Conservation (phyloP, 75 land plant genomes). For the Ceratopteris richardii region DNA sequence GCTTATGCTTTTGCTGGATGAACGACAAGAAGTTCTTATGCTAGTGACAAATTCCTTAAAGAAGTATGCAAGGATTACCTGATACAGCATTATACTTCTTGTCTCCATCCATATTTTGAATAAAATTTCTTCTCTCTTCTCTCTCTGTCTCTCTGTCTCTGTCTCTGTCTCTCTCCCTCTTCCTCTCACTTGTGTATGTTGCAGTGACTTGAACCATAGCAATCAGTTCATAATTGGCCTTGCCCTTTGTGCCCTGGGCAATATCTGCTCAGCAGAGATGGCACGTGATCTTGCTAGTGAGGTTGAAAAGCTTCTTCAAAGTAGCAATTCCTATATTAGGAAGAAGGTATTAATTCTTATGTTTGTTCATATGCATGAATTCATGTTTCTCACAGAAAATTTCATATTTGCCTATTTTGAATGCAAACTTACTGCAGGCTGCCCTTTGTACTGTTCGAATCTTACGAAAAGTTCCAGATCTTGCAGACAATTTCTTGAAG, state of each 20-base stretch:
- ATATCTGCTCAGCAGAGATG: constrained; percentile 98
- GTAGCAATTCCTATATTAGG: constrained; percentile 82
- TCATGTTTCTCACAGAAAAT: too few species aligned
- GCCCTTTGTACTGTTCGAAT: constrained; percentile 94
- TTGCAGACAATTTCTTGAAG: constrained; percentile 76
- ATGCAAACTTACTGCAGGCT: too few species aligned
- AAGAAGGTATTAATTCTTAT: constrained; percentile 49
- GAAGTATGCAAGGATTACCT: constrained; percentile 61
- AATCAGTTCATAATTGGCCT: constrained; percentile 93
- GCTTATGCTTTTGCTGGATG: constrained; percentile 97
- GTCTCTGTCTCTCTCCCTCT: too few species aligned
- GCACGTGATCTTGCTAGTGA: constrained; percentile 95
- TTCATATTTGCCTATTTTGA: too few species aligned
- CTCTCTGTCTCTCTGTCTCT: neutral
- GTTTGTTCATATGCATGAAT: too few species aligned
- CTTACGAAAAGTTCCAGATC: constrained; percentile 89
- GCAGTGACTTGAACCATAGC: constrained; percentile 86
- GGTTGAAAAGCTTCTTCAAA: constrained; percentile 82
- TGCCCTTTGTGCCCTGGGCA: constrained; percentile 97
- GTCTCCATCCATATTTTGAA: neutral
- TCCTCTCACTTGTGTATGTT: too few species aligned
- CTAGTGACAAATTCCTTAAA: constrained; percentile 95
- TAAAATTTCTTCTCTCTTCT: too few species aligned
- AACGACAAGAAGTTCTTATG: constrained; percentile 99
- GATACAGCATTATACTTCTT: neutral